phyloP scores from a whole-genome alignment of 164 flowering plant species.

The Vitis cinerea region DNA sequence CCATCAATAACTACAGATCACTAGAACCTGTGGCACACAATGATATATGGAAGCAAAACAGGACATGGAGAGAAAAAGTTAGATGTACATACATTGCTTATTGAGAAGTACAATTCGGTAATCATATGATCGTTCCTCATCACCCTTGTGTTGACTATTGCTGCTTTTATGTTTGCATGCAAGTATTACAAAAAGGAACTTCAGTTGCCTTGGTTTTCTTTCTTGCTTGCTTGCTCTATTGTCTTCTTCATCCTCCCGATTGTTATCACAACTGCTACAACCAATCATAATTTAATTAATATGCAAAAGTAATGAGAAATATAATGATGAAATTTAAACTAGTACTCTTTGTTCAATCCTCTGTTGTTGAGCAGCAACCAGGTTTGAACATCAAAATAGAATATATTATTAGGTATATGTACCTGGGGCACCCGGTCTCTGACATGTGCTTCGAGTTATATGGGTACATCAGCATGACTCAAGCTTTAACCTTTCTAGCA shows the following conservation, averaged over 20 bases:
- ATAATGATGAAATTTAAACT: no score
- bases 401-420: slow-evolving; percentile 48
- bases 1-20: background rate
- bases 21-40: slow-evolving; percentile 15
- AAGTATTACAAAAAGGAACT: slow-evolving; percentile 35
- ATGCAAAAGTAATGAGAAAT: background rate
- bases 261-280: slow-evolving; percentile 47
- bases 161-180: slow-evolving; percentile 30
- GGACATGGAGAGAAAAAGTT: slow-evolving; percentile 25
- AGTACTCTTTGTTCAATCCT: background rate
- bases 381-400: slow-evolving; percentile 58
- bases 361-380: slow-evolving; percentile 30
- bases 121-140: slow-evolving; percentile 51
- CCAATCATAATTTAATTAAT: slow-evolving; percentile 35
- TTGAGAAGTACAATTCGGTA: slow-evolving; percentile 42
- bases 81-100: slow-evolving; percentile 51
- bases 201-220: slow-evolving; percentile 64
- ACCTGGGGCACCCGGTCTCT: slow-evolving; percentile 57
- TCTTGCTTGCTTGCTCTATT: slow-evolving; percentile 43
- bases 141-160: slow-evolving; percentile 36
- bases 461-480: slow-evolving; percentile 62
- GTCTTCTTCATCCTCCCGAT: slow-evolving; percentile 56
- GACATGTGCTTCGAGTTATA: slow-evolving; percentile 63
- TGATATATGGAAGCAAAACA: slow-evolving; percentile 34
- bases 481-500: slow-evolving; percentile 38